Evolutionary conservation across 2,329 filamentous ascomycete species (phyloP).

Genomic region (Arthrobotrys conoides): DNA sequence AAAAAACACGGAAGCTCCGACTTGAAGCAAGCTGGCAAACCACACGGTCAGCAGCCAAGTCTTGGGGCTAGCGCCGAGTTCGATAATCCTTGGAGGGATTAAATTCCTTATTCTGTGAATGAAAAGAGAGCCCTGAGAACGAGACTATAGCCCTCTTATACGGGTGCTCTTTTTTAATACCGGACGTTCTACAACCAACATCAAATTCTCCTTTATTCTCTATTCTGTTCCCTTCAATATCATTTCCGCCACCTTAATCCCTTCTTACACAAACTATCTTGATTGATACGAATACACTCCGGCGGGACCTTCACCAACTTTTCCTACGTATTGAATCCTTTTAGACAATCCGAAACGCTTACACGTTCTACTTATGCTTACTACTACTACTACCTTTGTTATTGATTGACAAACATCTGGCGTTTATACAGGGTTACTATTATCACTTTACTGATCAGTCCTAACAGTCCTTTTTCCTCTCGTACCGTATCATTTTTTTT

Average conservation of each 20-base stretch:
- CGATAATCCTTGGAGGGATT: conserved; percentile 58
- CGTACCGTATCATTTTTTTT: conserved; percentile 17
- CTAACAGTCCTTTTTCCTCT: background rate
- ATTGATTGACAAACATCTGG: conserved; percentile 34
- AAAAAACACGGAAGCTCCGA: conserved; percentile 88
- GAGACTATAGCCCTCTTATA: too few species aligned
- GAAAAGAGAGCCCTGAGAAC: background rate
- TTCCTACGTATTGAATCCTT: background rate
- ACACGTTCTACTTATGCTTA: conserved; percentile 4
- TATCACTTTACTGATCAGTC: background rate
- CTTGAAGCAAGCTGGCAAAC: conserved; percentile 67
- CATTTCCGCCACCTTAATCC: conserved; percentile 9
- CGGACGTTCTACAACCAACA: background rate
- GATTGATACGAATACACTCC: conserved; percentile 9
- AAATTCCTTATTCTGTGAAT: background rate
- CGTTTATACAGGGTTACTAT: conserved; percentile 50
- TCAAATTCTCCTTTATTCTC: background rate
- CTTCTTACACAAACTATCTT: background rate
- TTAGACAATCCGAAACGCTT: conserved; percentile 19
- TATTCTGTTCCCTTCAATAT: background rate
- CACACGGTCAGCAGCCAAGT: conserved; percentile 26
- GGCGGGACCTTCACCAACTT: background rate
- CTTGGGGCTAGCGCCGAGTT: conserved; percentile 31
- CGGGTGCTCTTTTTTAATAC: background rate
- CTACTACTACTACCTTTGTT: conserved; percentile 5